These are phyloP conservation scores for Candida palmyrensis DNA, from an alignment of 805 yeast genomes.

Conservation along the genomic window DNA sequence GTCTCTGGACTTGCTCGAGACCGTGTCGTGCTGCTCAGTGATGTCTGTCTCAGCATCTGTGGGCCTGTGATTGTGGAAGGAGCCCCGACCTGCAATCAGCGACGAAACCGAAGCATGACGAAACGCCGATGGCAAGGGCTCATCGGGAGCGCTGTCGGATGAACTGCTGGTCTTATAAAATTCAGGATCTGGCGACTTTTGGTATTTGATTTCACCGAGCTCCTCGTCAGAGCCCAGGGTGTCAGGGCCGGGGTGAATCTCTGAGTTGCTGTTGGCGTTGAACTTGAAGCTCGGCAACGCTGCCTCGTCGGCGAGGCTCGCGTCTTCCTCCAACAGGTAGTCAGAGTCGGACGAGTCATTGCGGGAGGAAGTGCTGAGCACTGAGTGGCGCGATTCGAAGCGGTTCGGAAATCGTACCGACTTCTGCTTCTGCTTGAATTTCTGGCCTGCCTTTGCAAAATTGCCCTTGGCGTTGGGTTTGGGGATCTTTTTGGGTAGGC, in stretches of 20 bases:
- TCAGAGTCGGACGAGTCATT: slow-evolving; percentile 17
- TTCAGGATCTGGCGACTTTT: slow-evolving; percentile 4
- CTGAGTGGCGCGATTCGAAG: too few species aligned
- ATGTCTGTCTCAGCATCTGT: slow-evolving; percentile 18
- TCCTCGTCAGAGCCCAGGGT: slow-evolving; percentile 7
- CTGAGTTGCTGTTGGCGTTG: too few species aligned
- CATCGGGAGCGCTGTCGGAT: too few species aligned
- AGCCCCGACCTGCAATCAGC: too few species aligned
- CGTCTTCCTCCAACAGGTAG: slow-evolving; percentile 4
- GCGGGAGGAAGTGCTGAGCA: too few species aligned
- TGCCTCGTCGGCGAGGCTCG: slow-evolving; percentile 4
- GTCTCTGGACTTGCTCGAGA: slow-evolving; percentile 5
- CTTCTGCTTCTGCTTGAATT: slow-evolving; percentile 22
- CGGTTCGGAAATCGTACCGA: too few species aligned
- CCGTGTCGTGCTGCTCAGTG: slow-evolving; percentile 14
- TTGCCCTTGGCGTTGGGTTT: slow-evolving; percentile 12
- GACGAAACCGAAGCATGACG: too few species aligned
- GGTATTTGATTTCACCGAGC: slow-evolving; percentile 9
- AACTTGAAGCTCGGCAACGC: slow-evolving; percentile 20
- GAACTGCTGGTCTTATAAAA: slow-evolving; percentile 1
- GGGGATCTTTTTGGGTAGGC: slow-evolving; percentile 14
- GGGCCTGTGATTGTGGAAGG: too few species aligned
- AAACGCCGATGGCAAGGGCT: too few species aligned
- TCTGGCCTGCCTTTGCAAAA: slow-evolving; percentile 25
- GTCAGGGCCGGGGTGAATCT: too few species aligned